Percentiles rank a stretch among this genome's conserved stretches.
Evolutionary conservation across 345 rosid genomes (phyloP).

Genomic region (Sonneratia alba): DNA sequence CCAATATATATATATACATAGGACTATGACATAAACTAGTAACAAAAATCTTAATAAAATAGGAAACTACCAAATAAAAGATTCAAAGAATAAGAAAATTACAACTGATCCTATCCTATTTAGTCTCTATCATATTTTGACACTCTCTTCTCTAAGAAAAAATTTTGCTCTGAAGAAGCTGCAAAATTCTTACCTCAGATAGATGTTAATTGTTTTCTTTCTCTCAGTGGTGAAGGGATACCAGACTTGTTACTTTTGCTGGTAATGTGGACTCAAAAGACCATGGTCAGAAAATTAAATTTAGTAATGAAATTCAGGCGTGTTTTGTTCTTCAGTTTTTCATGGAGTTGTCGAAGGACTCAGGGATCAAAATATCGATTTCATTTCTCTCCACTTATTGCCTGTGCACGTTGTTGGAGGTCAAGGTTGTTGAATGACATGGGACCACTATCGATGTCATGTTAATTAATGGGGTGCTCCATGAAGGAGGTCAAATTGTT

Average conservation of each 20-base stretch:
- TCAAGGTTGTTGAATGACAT: constrained; percentile 88
- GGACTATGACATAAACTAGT: no score
- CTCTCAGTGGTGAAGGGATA: constrained; percentile 64
- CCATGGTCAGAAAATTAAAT: constrained; percentile 81
- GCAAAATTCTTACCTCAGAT: not conserved
- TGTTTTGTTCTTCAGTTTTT: constrained; percentile 1
- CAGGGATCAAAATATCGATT: constrained; percentile 13
- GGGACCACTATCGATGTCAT: constrained; percentile 98
- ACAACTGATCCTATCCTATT: no score
- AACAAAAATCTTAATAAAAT: no score
- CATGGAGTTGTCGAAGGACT: not conserved
- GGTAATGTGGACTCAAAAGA: constrained; percentile 79
- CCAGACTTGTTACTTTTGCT: constrained; percentile 73
- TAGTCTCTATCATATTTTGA: no score
- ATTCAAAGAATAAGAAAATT: no score
- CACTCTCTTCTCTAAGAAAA: not conserved
- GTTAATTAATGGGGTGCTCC: constrained; percentile 86
- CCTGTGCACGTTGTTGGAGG: constrained; percentile 96
- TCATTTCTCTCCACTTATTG: constrained; percentile 17
- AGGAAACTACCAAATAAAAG: no score
- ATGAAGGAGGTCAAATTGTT: constrained; percentile 93
- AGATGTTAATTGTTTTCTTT: not conserved
- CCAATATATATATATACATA: no score
- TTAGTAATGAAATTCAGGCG: constrained; percentile 59
- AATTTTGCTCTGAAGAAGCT: not conserved